Base-by-base conservation (phyloP, 768 basidiomycete species). In the Psilocybe subaeruginosa region DNA sequence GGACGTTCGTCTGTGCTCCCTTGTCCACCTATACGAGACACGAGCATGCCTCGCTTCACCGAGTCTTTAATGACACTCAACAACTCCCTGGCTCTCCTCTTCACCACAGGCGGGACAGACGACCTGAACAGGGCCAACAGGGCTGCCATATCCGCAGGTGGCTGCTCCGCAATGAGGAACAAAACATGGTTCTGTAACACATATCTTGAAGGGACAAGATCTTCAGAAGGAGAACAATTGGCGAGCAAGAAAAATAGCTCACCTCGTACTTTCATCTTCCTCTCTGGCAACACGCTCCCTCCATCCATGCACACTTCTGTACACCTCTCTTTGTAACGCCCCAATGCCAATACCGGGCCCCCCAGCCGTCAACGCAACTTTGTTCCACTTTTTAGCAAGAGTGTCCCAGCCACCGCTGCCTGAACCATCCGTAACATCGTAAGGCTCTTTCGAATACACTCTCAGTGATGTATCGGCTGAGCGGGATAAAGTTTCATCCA, bases 191-290 rank as follows among this genome's bases (percentile, higher is more conserved):
- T 93, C 39, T 87, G 82, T 9, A 94, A 76, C 16, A 94, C 84
- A 70, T 88, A 93, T 75, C 90, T 90, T 61, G 19, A 56, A 47
- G 50, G 23, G 41, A 33, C 19, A 52, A 31, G 12, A 66, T 17
- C 60, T 54, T 30, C 27, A 27, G 14, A 58, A 52, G 33, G 27
- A 33, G 23, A 57, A 16, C 23, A 0, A 62, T 29, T 59, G 27
- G 14, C 19, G 16, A 53, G 14, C 45, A 51, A 8, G 58, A n/a
- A 14, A 31, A 12, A 56, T 8, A 14, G 33, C 85, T 48, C 70
- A 95, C 89, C 89, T 78, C 8, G 84, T 83, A 69, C 92, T 92
- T 74, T 97, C 95, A 70, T 98, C 96, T 67, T 94, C 91, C 58
- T 89, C 85, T 53, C 93, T 80, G 2, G 93, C 92, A 1, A 88